Base-by-base conservation (phyloP, 2,329 filamentous ascomycete genomes). In the Penicillium janthinellum region DNA sequence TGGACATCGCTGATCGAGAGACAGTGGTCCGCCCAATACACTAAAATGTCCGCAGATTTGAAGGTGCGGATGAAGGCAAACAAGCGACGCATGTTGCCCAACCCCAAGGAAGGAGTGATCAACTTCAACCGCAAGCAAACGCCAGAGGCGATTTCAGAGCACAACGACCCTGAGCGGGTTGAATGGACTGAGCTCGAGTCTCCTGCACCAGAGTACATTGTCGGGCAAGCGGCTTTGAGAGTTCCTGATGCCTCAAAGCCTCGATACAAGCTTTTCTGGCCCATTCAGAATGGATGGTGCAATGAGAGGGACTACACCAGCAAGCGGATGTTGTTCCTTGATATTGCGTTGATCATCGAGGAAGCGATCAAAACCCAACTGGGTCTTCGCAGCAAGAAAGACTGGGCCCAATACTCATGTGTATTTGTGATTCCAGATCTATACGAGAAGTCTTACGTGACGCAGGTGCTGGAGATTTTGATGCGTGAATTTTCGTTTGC, bases 341-440 rank as follows among this genome's bases (percentile, higher is more conserved):
- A 98, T 71, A 89, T 98, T 58, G 91, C 95, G 68, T 87, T 89
- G 12, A 89, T 98, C 35, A 78, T 98, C 12, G 92, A 96, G 71
- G 89, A 92, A 64, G 91, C 92, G 1, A 89, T 99, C 69, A 89
- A 89, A 64, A 87, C 86, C n/a, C 92, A 98, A 70, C 83, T 98
- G 8, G 91, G 90, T 0, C 76, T 97, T 44, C 88, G 84, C 31
- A 88, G 86, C 64, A 90, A 90, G 70, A 90, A 89, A 68, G 88
- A 94, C 54, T 96, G 93, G 88, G 85, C 85, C 56, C 90, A 96
- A 73, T 98, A 97, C 77, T 95, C 91, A 70, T 97, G 92, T 68
- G 93, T 97, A n/a, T 92, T 98, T 71, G 88, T 99, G 64, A 96
- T 99, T 49, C 95, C 95, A 0, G 95, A 99, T 74, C 83, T 99